Conservation (phyloP, 257 asterid genomes). For the Solanum paucissectum region DNA sequence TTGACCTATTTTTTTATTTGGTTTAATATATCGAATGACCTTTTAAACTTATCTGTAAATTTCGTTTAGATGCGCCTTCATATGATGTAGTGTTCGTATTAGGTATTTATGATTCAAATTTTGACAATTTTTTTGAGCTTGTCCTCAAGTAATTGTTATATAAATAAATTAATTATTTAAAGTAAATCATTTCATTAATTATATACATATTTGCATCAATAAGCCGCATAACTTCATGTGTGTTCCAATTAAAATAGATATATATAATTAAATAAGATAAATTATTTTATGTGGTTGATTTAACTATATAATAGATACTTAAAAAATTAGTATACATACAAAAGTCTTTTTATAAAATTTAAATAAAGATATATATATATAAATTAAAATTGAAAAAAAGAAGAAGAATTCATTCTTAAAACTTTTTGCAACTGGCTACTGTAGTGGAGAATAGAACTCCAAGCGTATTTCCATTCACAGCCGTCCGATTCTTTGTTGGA, state of each 20-base stretch:
- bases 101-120: background rate
- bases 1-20: background rate
- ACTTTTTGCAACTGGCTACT: background rate
- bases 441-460: background rate
- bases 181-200: background rate
- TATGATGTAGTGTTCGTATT: background rate
- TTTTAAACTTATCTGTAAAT: too few species aligned
- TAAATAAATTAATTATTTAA: too few species aligned
- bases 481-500: background rate
- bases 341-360: too few species aligned
- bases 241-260: background rate
- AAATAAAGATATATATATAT: too few species aligned
- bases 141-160: background rate
- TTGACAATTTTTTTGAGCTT: background rate
- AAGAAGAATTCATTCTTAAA: background rate
- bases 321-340: background rate
- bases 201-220: background rate
- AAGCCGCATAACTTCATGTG: background rate
- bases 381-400: too few species aligned
- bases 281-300: background rate
- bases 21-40: background rate
- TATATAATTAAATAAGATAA: too few species aligned
- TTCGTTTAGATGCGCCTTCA: background rate
- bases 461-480: background rate
- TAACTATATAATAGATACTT: background rate